phyloP scores from a whole-genome alignment of 768 basidiomycete species.

The Tricholoma furcatifolium region DNA sequence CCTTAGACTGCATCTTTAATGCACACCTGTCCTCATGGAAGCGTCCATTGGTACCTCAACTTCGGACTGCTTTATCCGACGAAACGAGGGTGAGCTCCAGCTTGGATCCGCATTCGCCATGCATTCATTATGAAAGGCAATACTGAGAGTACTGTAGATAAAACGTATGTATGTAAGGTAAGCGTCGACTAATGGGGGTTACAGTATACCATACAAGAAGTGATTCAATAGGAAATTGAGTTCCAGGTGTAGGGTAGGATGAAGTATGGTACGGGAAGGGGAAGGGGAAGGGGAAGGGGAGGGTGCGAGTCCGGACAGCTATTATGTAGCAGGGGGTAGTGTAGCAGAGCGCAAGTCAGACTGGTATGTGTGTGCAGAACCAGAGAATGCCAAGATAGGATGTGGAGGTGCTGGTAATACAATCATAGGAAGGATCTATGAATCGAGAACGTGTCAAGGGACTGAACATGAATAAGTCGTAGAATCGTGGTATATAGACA shows the following conservation, averaged over 20 bases:
- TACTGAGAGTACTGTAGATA: background rate
- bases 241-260: background rate
- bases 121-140: background rate
- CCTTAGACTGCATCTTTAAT: too few relatives aligned
- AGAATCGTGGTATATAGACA: conserved; percentile 4
- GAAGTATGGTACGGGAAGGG: background rate
- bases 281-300: too few relatives aligned
- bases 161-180: background rate
- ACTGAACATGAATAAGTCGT: background rate
- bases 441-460: background rate
- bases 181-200: background rate
- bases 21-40: too few relatives aligned
- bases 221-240: conserved; percentile 1
- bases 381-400: background rate
- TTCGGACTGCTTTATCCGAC: background rate
- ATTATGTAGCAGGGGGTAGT: background rate
- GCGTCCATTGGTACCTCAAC: background rate
- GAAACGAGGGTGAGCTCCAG: background rate
- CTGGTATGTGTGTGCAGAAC: conserved; percentile 1
- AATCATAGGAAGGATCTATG: conserved; percentile 18
- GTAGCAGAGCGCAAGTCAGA: background rate
- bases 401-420: conserved; percentile 10
- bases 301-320: background rate
- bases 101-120: background rate
- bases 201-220: conserved; percentile 5